These are phyloP conservation scores for Tuber microsphaerosporum DNA, from an alignment of 495 filamentous ascomycete species.

Conservation along the genomic window DNA sequence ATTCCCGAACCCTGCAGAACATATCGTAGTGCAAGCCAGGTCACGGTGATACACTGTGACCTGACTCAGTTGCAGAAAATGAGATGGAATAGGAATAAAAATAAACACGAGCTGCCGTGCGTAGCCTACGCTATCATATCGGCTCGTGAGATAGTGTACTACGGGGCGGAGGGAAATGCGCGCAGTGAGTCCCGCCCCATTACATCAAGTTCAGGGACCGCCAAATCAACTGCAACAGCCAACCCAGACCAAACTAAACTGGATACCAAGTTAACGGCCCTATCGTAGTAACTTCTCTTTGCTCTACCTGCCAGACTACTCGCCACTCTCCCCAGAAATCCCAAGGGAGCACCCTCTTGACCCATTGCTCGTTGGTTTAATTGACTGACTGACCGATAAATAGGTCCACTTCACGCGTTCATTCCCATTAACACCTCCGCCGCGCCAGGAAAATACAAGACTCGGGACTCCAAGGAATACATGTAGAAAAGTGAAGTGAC, in stretches of 20 bases:
- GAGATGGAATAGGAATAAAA: not conserved
- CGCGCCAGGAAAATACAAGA: not conserved
- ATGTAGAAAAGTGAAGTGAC: not conserved
- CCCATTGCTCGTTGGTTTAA: not conserved
- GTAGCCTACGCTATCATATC: not conserved
- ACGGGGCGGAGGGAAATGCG: not conserved
- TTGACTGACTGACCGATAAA: not conserved
- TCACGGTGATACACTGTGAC: not conserved
- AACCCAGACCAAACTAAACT: not conserved
- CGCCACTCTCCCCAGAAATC: not conserved
- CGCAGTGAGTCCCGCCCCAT: not conserved
- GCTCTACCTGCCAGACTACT: not conserved
- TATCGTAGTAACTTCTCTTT: not conserved
- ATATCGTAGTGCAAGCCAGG: not conserved
- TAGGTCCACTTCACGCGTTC: not conserved
- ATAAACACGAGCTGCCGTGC: not conserved
- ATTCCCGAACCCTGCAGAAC: not conserved
- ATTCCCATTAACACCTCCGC: not conserved
- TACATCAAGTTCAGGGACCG: not conserved
- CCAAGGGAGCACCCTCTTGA: not conserved
- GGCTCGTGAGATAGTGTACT: not conserved
- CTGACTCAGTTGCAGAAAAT: not conserved
- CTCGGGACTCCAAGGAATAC: not conserved
- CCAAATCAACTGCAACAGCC: not conserved
- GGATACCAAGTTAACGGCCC: not conserved